Percentiles rank a stretch among this genome's conserved stretches.
These are phyloP conservation scores for Syzygium oleosum DNA, from an alignment of 345 rosid species.

Conservation along the genomic window DNA sequence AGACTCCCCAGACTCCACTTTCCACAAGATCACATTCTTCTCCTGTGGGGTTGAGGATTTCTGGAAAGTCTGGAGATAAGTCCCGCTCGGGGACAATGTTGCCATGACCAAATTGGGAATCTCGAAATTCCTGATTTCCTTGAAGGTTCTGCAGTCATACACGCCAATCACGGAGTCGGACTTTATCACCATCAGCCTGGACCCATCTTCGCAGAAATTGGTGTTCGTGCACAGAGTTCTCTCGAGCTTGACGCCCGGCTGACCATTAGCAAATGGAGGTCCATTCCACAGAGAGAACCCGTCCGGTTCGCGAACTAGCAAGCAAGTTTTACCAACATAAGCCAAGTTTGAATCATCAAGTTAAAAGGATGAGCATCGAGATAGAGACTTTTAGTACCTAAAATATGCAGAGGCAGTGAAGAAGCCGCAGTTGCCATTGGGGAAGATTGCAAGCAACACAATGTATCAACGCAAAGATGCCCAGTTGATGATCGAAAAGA, in stretches of 20 bases:
- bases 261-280: conserved; percentile 60
- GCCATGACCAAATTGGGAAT: conserved; percentile 51
- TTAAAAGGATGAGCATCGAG: neutral
- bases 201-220: conserved; percentile 68
- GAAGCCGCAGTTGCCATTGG: conserved; percentile 25
- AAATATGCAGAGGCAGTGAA: conserved; percentile 57
- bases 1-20: conserved; percentile 48
- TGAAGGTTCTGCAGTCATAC: conserved; percentile 50
- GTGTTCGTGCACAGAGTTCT: conserved; percentile 52
- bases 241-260: conserved; percentile 55
- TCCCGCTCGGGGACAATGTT: conserved; percentile 64
- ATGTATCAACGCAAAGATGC: neutral
- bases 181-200: conserved; percentile 59
- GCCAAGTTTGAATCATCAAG: neutral
- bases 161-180: conserved; percentile 37
- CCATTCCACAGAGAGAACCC: conserved; percentile 77
- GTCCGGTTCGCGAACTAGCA: conserved; percentile 71
- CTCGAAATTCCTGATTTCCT: conserved; percentile 54
- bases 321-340: neutral
- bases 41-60: conserved; percentile 68
- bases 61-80: conserved; percentile 86
- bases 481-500: neutral
- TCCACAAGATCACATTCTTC: conserved; percentile 74
- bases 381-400: conserved; percentile 35
- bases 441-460: neutral